Evolutionary conservation across 2,329 filamentous ascomycete species (phyloP), one percentile per base, ranked within the genome.

Genomic region (Aspergillus pseudoterreus): DNA sequence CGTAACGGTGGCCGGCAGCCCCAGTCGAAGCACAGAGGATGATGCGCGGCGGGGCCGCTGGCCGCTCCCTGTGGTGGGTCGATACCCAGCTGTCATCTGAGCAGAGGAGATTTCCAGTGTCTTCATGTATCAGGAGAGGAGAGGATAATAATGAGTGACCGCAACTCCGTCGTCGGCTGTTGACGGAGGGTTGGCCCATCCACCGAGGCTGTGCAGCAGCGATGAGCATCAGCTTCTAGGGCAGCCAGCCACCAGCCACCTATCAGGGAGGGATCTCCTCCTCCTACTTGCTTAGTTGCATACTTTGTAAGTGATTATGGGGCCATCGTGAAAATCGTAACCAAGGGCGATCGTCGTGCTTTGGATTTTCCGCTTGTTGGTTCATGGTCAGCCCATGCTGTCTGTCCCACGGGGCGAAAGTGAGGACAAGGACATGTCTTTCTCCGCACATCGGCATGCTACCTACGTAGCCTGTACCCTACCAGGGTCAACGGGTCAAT

Each of bases 11-110:
- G 27, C 27, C 27, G 10, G 27, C 27, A 30, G 27, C 27, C 27
- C 27, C 27, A 30, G 27, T 30, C 4, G 10, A 30, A 30, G 6
- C 8, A 9, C 24, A 6, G 6, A 27, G 24, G 24, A 30, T 30
- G 27, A 30, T 30, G 27, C 8, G 27, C 27, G 27, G 27, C 27
- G 27, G 27, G 27, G 27, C 27, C 6, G 27, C 27, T 30, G 27
- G 6, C 27, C 27, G 27, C 27, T 30, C 27, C 8, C 8, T 38
- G 12, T 38, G 11, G 39, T 42, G 6, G n/a, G 39, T 22, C 39
- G 35, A 38, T 14, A 10, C 45, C 22, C 43, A 43, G 14, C 44
- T 42, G 53, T 52, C 50, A 55, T 51, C 50, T 55, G 50, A 50
- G 41, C 30, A 27, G 38, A 50, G 48, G 33, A 43, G 3, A 8